Evolutionary conservation across 2,329 filamentous ascomycete species (phyloP).

Genomic region (Neurospora sp.): DNA sequence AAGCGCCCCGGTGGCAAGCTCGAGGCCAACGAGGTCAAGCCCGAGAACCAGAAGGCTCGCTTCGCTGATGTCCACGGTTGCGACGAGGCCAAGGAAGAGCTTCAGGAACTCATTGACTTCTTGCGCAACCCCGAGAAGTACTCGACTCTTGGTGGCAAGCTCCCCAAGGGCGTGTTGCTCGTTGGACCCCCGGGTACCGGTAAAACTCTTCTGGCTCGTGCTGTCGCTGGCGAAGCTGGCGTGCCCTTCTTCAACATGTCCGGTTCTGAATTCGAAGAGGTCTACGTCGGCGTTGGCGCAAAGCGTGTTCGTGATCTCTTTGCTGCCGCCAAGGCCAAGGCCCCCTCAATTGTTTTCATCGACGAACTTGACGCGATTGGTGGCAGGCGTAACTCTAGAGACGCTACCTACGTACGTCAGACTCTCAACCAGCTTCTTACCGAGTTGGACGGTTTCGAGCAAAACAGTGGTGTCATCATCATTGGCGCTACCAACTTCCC

Average conservation of each 20-base stretch:
- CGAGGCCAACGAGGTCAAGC: constrained; percentile 75
- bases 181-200: constrained; percentile 94
- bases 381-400: constrained; percentile 82
- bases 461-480: constrained; percentile 89
- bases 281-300: constrained; percentile 78
- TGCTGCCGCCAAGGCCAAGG: constrained; percentile 25
- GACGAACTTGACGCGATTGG: constrained; percentile 90
- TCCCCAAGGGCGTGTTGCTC: constrained; percentile 91
- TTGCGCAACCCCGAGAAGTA: constrained; percentile 89
- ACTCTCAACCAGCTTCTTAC: constrained; percentile 95
- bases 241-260: constrained; percentile 99
- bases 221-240: constrained; percentile 91
- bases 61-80: constrained; percentile 95
- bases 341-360: constrained; percentile 62
- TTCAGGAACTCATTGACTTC: constrained; percentile 95
- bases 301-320: constrained; percentile 69
- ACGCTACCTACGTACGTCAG: constrained; percentile 93
- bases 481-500: constrained; percentile 96
- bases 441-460: constrained; percentile 93
- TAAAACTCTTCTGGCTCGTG: constrained; percentile 90
- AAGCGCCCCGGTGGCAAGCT: constrained; percentile 65
- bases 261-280: constrained; percentile 94
- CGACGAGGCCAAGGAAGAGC: constrained; percentile 95
- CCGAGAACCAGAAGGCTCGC: constrained; percentile 82
- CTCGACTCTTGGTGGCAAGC: constrained; percentile 85